Conservation (phyloP, 2,329 filamentous ascomycete species). For the Xylogone sp. region DNA sequence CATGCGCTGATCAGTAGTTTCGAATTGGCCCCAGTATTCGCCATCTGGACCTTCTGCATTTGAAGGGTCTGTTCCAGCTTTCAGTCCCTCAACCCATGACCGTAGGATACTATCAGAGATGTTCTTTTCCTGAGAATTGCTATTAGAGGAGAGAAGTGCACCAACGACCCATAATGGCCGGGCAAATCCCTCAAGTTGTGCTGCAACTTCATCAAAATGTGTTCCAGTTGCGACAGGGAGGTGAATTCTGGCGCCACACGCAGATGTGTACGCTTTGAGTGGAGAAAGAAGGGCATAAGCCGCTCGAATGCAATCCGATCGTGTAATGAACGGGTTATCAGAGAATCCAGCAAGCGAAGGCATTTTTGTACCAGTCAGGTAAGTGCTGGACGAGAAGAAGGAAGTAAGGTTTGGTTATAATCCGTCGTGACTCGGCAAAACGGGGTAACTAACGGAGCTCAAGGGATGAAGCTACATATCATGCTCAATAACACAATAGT, state of each 20-base stretch:
- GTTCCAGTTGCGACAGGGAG: slow-evolving; percentile 34
- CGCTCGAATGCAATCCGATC: slow-evolving; percentile 32
- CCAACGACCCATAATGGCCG: slow-evolving; percentile 23
- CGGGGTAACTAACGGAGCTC: too few relatives aligned
- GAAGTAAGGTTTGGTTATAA: too few relatives aligned
- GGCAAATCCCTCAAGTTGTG: slow-evolving; percentile 43
- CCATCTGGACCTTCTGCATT: slow-evolving; percentile 10
- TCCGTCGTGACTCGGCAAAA: too few relatives aligned
- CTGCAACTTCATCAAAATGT: slow-evolving; percentile 40
- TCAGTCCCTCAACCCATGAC: slow-evolving; percentile 11
- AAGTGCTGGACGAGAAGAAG: too few relatives aligned
- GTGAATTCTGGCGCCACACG: slow-evolving; percentile 30
- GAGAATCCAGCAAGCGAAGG: slow-evolving; percentile 13
- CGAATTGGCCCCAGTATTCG: slow-evolving; percentile 45
- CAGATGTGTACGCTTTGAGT: slow-evolving; percentile 31
- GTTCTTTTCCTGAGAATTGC: not conserved
- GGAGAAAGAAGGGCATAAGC: slow-evolving; percentile 12
- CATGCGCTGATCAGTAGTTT: slow-evolving; percentile 47
- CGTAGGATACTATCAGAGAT: slow-evolving; percentile 4
- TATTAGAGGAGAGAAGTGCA: slow-evolving; percentile 8
- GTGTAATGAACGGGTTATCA: slow-evolving; percentile 20
- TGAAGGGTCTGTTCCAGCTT: slow-evolving; percentile 26
- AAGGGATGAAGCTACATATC: too few relatives aligned
- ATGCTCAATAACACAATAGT: too few relatives aligned
- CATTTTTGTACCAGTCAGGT: too few relatives aligned